Percentiles rank a stretch among this genome's conserved stretches.
Conservation (phyloP, 2,329 filamentous ascomycete species). For the Cladosporium sp. region DNA sequence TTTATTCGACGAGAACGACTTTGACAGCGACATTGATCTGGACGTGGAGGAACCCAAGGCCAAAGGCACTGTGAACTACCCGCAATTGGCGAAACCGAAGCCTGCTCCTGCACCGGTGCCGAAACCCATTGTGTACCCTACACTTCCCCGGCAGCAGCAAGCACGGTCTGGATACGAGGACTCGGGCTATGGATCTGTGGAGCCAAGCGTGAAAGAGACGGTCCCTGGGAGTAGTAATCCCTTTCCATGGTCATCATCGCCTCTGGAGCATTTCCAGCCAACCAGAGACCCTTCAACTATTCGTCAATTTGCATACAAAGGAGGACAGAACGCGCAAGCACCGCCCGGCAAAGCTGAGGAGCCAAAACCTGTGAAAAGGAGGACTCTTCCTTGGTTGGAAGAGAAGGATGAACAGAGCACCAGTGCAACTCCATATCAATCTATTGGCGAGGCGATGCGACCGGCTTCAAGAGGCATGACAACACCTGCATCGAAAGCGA, state of each 20-base stretch:
- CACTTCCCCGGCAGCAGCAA: constrained; percentile 23
- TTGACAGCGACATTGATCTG: constrained; percentile 76
- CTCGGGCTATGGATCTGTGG: constrained; percentile 24
- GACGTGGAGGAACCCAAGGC: constrained; percentile 61
- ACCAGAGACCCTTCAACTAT: constrained; percentile 1
- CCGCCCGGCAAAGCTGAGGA: constrained; percentile 2
- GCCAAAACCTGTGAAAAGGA: constrained; percentile 52
- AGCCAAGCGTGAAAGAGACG: constrained; percentile 28
- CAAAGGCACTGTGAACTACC: constrained; percentile 40
- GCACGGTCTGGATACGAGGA: constrained; percentile 18
- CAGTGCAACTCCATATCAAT: not conserved
- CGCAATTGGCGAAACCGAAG: constrained; percentile 32
- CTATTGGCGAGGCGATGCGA: not conserved
- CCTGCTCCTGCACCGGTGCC: constrained; percentile 4
- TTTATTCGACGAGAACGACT: constrained; percentile 67
- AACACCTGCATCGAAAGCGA: constrained; percentile 44
- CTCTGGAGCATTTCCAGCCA: constrained; percentile 35
- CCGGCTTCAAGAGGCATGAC: constrained; percentile 14
- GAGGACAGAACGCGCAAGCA: constrained; percentile 6
- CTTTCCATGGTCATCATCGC: constrained; percentile 64
- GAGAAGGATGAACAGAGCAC: constrained; percentile 19
- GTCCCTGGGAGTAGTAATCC: constrained; percentile 51
- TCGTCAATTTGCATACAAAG: constrained; percentile 4
- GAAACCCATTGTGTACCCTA: constrained; percentile 25
- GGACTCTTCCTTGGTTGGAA: constrained; percentile 58